Evolutionary conservation across 805 yeast genomes (phyloP), one percentile per base, ranked within the genome.

Genomic region (Cyberlindnera japonica): DNA sequence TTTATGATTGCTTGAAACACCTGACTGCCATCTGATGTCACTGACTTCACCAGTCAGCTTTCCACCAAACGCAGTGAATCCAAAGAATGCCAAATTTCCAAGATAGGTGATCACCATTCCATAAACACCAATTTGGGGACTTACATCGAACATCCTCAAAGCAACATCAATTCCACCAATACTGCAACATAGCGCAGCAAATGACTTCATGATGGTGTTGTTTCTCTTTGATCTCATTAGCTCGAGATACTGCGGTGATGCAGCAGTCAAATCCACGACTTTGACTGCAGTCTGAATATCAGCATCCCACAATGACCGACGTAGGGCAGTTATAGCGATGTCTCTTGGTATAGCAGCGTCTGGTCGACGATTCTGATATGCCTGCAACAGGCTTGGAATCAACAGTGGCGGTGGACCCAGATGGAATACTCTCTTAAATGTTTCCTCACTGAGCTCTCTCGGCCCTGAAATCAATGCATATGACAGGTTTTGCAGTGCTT

Each of bases 1-100:
- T 79, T 88, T 79, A 47, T 76, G 71, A 21, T 72, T 67, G 39
- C 82, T 79, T 40, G 80, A 71, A 0, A 84, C 77, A 5, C 87
- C 87, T 45, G 71, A 71, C 35, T 70, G 73, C 81, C 87, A 85
- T 34, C 75, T 69, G 44, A 81, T 64, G 47, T 64, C 68, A 39
- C 70, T 72, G 11, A 83, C 82, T 16, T 79, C 73, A 12, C 75
- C 75, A 15, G 71, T 68, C 24, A 69, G 69, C 35, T 71, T 61
- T 14, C 75, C 76, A 13, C 73, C 71, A 16, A 70, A 59, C 2
- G 79, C 69, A 41, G 76, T 59, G 4, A 73, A 60, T 0, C 71
- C 71, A 43, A 76, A 67, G 29, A 73, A 63, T 5, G 75, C 63
- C 23, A 75, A 61, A 40, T 76, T 77, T 14, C 64, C 58, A 12